These are phyloP conservation scores for Vitellaria paradoxa DNA, from an alignment of 179 eudicot genomes.

Conservation along the genomic window DNA sequence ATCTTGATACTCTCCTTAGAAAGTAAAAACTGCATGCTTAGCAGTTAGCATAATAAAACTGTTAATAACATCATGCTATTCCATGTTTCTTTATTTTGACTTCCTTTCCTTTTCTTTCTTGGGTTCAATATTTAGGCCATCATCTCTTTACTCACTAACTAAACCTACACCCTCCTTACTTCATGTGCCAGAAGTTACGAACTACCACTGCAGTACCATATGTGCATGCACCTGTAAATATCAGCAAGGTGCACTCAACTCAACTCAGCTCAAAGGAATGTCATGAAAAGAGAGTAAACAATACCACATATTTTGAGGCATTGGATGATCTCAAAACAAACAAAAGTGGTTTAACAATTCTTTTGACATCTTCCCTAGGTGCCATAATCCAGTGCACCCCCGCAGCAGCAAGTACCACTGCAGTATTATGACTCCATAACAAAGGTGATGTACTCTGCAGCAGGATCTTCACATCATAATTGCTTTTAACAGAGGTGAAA, in stretches of 20 bases:
- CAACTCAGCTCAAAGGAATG: background rate
- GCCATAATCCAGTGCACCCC: constrained; percentile 99
- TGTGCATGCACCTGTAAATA: background rate
- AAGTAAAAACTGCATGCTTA: background rate
- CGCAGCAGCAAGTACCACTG: constrained; percentile 97
- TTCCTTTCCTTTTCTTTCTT: background rate
- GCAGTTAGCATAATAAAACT: background rate
- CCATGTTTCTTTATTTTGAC: background rate
- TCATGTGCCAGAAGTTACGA: background rate
- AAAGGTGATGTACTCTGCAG: constrained; percentile 87
- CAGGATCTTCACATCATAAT: constrained; percentile 82
- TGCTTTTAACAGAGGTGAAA: constrained; percentile 60
- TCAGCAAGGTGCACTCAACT: background rate
- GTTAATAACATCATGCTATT: background rate
- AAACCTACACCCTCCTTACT: constrained; percentile 1
- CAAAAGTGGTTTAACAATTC: constrained; percentile 86
- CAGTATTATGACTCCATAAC: constrained; percentile 97
- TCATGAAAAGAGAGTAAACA: constrained; percentile 12
- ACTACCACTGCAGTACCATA: background rate
- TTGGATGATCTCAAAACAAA: constrained; percentile 85
- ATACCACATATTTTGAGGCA: constrained; percentile 91
- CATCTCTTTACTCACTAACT: background rate
- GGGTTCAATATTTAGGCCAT: background rate
- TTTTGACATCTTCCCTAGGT: constrained; percentile 61
- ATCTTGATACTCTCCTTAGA: background rate